Percentiles rank a stretch among this genome's conserved stretches.
Evolutionary conservation across 768 basidiomycete species (phyloP).

Genomic region (Lactifluus pinguis): DNA sequence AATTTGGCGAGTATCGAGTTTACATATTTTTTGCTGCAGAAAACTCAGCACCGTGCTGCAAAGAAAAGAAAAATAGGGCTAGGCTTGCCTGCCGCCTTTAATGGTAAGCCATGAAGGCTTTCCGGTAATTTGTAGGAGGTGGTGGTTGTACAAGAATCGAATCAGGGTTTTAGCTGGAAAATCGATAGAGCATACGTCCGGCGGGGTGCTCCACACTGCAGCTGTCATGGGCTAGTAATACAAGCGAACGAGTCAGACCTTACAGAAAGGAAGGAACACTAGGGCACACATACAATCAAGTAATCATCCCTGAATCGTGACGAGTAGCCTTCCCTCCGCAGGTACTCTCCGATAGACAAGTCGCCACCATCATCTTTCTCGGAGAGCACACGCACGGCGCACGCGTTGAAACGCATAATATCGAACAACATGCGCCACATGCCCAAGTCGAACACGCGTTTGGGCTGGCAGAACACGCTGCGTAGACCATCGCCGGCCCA

Average conservation of each 20-base stretch:
- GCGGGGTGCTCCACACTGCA: conserved; percentile 72
- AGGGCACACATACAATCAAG: conserved; percentile 54
- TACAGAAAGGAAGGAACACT: neutral
- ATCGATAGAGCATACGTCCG: conserved; percentile 57
- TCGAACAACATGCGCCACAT: conserved; percentile 73
- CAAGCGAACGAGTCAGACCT: neutral
- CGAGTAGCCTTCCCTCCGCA: conserved; percentile 57
- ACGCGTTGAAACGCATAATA: conserved; percentile 64
- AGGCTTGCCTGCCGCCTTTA: conserved; percentile 54
- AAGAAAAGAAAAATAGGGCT: conserved; percentile 26
- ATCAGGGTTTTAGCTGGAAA: conserved; percentile 65
- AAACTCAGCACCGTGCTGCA: neutral
- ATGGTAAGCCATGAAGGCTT: conserved; percentile 70
- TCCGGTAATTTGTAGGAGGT: conserved; percentile 59
- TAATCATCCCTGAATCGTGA: conserved; percentile 64
- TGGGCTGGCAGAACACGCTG: conserved; percentile 59
- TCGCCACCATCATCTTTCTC: conserved; percentile 20
- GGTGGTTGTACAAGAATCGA: conserved; percentile 67
- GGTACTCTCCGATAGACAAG: conserved; percentile 45
- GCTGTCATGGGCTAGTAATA: conserved; percentile 58
- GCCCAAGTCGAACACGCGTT: conserved; percentile 48
- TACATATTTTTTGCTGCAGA: conserved; percentile 43
- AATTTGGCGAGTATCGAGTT: conserved; percentile 48
- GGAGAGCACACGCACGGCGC: conserved; percentile 41
- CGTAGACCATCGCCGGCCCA: conserved; percentile 63